A percentile compares a stretch with the other conserved stretches of the same genome.
These are phyloP conservation scores for Rhizopogon rudus DNA, from an alignment of 768 basidiomycete genomes.

Conservation along the genomic window DNA sequence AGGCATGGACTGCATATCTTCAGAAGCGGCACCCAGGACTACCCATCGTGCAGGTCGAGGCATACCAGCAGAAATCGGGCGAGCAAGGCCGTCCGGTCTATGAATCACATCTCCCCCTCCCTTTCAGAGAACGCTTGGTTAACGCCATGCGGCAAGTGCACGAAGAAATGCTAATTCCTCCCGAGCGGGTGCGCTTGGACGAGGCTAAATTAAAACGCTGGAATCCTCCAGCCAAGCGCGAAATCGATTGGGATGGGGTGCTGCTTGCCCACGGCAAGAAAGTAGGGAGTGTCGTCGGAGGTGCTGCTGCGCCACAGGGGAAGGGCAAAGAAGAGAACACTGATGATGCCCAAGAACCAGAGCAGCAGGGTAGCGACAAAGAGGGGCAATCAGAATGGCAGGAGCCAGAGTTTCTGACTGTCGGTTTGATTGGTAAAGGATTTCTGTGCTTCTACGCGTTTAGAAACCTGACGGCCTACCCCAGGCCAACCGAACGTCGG, in stretches of 20 bases:
- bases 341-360: conserved; percentile 21
- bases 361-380: conserved; percentile 14
- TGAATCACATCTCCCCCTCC: conserved; percentile 64
- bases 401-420: conserved; percentile 61
- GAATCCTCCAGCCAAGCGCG: conserved; percentile 57
- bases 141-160: conserved; percentile 63
- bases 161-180: conserved; percentile 60
- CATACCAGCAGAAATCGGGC: conserved; percentile 54
- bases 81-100: conserved; percentile 45
- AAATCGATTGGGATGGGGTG: conserved; percentile 74
- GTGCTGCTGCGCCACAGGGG: conserved; percentile 31
- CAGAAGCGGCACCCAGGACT: conserved; percentile 45
- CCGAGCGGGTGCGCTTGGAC: conserved; percentile 46
- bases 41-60: conserved; percentile 70
- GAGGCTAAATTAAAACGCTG: conserved; percentile 52
- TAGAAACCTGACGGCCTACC: neutral
- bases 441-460: neutral
- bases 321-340: conserved; percentile 8
- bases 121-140: conserved; percentile 62
- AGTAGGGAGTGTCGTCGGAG: conserved; percentile 42
- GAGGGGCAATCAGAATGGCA: conserved; percentile 14
- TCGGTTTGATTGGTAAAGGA: conserved; percentile 70
- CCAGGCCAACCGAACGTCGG: conserved; percentile 93
- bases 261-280: conserved; percentile 37
- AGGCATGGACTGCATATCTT: conserved; percentile 64